These are phyloP conservation scores for Eucalyptus regnans DNA, from an alignment of 345 rosid genomes.

Conservation along the genomic window DNA sequence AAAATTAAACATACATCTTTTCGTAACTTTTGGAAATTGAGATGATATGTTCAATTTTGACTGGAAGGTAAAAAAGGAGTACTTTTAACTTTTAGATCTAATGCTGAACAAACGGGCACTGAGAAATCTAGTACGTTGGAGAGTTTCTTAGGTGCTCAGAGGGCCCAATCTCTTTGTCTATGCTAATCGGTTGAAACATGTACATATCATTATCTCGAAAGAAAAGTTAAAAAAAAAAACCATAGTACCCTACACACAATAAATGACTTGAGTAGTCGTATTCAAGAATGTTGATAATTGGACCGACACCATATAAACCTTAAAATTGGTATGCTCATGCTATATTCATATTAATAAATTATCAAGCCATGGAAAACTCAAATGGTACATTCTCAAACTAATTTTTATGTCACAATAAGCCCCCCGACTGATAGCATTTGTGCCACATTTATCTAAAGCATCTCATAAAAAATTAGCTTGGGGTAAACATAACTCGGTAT, in stretches of 20 bases:
- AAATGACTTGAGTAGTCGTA: neutral
- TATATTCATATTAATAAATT: too few relatives aligned
- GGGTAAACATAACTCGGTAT: rapidly evolving
- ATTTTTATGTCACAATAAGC: too few relatives aligned
- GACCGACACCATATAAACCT: too few relatives aligned
- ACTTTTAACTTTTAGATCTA: neutral
- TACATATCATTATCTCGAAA: neutral
- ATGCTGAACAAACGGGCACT: neutral
- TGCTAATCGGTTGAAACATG: neutral
- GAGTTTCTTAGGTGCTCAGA: neutral
- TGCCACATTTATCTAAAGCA: neutral
- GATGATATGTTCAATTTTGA: neutral
- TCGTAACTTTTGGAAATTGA: neutral
- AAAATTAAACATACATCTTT: neutral
- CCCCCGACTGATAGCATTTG: neutral
- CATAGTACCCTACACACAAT: neutral
- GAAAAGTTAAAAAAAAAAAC: neutral
- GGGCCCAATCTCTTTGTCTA: neutral
- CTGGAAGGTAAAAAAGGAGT: neutral
- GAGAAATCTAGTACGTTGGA: neutral
- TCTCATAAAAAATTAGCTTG: neutral
- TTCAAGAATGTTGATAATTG: neutral
- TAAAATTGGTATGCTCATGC: too few relatives aligned
- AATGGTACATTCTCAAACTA: too few relatives aligned
- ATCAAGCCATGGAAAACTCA: too few relatives aligned